Base-by-base conservation (phyloP, 768 basidiomycete genomes). In the Lyophyllum shimeji region DNA sequence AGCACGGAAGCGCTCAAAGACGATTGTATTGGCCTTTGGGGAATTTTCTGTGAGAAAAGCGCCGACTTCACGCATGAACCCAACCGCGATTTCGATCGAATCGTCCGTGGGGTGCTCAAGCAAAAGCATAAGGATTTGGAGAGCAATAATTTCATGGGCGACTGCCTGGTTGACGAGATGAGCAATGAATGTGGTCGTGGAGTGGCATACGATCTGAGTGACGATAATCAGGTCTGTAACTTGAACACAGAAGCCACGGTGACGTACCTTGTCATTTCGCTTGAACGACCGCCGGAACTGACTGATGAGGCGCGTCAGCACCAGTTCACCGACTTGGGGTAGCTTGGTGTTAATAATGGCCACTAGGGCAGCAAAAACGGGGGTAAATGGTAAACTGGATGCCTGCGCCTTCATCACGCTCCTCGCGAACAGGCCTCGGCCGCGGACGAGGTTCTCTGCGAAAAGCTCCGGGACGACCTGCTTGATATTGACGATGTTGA, bases 371-470 rank as follows among this genome's bases (percentile, higher is more conserved):
- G 96, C 94, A 67, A 98, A 99, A 11, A 99, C 91, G 3, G 97
- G 95, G 0, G 97, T 98, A 68, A 96, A 99, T 0, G 97, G 95
- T 63, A 98, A 86, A 77, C 97, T 98, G 5, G 95, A 84, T 0
- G 96, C 83, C 69, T 99, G 97, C 6, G 97, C 97, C 67, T 98
- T 95, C 97, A 99, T 98, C 60, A 99, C 80, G 61, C 95, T 95
- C 61, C 97, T 78, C 20, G 92, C 82, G 67, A 98, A 97, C 39
- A 99, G 78, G 1, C 97, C 97, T 23, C 93, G 82, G 1, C 97
- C 97, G 46, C 95, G 85, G 58, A 98, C 84, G 27, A 99, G 82
- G 72, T 99, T 97, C 72, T 99, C 97, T 1, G 84, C 72, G 65
- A 99, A 98, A 23, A 99, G 73, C 69, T 96, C 93, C 0, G 93